phyloP scores from a whole-genome alignment of 192 early-diverging fungal genomes.

The Podila verticillata region DNA sequence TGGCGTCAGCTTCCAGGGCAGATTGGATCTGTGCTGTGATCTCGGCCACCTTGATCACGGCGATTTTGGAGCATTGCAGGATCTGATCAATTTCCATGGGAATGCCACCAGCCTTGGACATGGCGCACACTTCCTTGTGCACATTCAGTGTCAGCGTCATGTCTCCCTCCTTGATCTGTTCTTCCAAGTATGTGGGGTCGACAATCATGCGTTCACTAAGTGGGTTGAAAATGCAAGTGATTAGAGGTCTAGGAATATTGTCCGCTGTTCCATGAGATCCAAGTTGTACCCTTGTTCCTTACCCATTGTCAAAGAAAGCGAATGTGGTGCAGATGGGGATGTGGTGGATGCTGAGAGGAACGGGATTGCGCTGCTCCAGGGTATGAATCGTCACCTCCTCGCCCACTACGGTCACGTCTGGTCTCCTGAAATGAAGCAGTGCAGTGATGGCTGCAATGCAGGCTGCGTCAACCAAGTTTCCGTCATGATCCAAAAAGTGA shows the following conservation, averaged over 20 bases:
- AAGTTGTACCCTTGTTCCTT: slow-evolving; percentile 14
- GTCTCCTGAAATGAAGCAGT: slow-evolving; percentile 88
- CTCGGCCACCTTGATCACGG: slow-evolving; percentile 74
- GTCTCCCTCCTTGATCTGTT: slow-evolving; percentile 82
- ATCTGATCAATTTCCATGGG: slow-evolving; percentile 81
- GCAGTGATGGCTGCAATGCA: slow-evolving; percentile 92
- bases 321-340: slow-evolving; percentile 94
- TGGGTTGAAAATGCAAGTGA: not conserved
- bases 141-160: slow-evolving; percentile 92
- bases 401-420: slow-evolving; percentile 95
- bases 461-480: slow-evolving; percentile 93
- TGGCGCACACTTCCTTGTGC: slow-evolving; percentile 91
- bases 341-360: slow-evolving; percentile 95
- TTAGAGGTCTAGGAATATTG: not conserved
- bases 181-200: slow-evolving; percentile 90
- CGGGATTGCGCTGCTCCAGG: slow-evolving; percentile 87
- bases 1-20: slow-evolving; percentile 67
- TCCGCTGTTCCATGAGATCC: no score
- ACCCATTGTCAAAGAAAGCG: slow-evolving; percentile 90
- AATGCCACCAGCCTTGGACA: slow-evolving; percentile 92
- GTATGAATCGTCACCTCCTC: slow-evolving; percentile 90
- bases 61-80: slow-evolving; percentile 84
- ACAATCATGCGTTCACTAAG: slow-evolving; percentile 70
- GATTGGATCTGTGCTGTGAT: slow-evolving; percentile 83
- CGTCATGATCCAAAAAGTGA: slow-evolving; percentile 93